Percentiles rank a stretch among this genome's conserved stretches.
Conservation (phyloP, 306 rosid species). For the Quercus dentata region DNA sequence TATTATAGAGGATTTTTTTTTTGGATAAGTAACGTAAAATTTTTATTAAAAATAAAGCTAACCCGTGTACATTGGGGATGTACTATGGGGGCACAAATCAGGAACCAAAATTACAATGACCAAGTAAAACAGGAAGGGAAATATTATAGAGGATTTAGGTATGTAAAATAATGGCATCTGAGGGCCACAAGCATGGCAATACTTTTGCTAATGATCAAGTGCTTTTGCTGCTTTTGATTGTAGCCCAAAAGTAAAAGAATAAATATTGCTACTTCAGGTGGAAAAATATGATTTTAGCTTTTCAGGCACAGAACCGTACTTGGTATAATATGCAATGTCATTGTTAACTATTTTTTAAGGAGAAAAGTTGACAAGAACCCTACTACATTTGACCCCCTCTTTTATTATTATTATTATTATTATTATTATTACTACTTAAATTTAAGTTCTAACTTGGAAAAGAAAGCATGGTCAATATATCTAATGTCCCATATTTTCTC, state of each 20-base stretch:
- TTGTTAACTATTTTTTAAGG: not conserved
- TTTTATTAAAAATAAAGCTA: no score
- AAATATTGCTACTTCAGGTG: not conserved
- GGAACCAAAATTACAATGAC: no score
- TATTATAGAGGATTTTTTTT: no score
- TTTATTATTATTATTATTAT: not conserved
- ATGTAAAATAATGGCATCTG: not conserved
- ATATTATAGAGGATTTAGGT: not conserved
- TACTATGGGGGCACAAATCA: no score
- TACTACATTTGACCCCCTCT: not conserved
- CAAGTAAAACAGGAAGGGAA: no score
- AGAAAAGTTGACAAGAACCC: not conserved
- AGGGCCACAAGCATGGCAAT: not conserved
- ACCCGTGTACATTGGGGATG: no score
- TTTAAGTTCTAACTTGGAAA: not conserved
- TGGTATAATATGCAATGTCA: not conserved
- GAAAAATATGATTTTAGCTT: not conserved
- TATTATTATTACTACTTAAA: no score
- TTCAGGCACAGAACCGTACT: not conserved
- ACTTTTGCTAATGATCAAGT: not conserved
- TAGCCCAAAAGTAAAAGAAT: not conserved
- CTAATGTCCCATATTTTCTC: not conserved
- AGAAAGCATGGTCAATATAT: not conserved
- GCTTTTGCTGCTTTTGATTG: not conserved
- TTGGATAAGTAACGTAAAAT: no score